Evolutionary conservation across 2,329 filamentous ascomycete genomes (phyloP).

Genomic region (Diaporthe citriasiana): DNA sequence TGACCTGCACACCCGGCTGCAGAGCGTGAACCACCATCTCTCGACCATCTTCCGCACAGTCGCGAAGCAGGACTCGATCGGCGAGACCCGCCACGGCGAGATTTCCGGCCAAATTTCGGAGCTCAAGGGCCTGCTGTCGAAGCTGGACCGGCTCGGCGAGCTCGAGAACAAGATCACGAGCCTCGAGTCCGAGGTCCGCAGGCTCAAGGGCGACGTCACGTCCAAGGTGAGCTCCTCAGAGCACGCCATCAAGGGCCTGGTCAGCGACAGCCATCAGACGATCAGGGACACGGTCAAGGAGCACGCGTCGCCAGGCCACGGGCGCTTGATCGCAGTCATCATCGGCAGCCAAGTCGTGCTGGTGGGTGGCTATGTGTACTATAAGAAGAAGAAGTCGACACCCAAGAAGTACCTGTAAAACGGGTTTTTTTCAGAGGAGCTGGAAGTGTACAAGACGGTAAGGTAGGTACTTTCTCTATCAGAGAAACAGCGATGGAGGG

Average conservation of each 20-base stretch:
- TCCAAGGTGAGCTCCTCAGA: conserved; percentile 66
- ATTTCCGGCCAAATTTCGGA: conserved; percentile 62
- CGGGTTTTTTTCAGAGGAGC: neutral
- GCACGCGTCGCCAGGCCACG: conserved; percentile 64
- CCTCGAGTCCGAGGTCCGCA: conserved; percentile 71
- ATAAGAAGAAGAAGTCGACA: conserved; percentile 83
- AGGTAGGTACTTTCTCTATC: neutral
- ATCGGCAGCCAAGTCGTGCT: conserved; percentile 82
- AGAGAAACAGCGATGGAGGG: conserved; percentile 30
- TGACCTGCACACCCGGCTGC: conserved; percentile 88
- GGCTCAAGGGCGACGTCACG: conserved; percentile 68
- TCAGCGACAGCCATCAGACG: conserved; percentile 61
- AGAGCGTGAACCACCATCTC: conserved; percentile 78
- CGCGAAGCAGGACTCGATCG: conserved; percentile 62
- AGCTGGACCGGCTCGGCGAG: conserved; percentile 59
- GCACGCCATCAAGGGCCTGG: conserved; percentile 65
- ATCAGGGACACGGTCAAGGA: conserved; percentile 63
- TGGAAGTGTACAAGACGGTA: neutral
- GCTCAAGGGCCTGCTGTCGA: conserved; percentile 60
- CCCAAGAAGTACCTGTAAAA: conserved; percentile 92
- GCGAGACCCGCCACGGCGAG: conserved; percentile 71
- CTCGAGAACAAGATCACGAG: conserved; percentile 63
- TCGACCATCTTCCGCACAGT: conserved; percentile 72
- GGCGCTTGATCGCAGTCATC: conserved; percentile 75
- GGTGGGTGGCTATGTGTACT: conserved; percentile 77